phyloP scores from a whole-genome alignment of 768 basidiomycete species.

The Lactarius sanguifluus region DNA sequence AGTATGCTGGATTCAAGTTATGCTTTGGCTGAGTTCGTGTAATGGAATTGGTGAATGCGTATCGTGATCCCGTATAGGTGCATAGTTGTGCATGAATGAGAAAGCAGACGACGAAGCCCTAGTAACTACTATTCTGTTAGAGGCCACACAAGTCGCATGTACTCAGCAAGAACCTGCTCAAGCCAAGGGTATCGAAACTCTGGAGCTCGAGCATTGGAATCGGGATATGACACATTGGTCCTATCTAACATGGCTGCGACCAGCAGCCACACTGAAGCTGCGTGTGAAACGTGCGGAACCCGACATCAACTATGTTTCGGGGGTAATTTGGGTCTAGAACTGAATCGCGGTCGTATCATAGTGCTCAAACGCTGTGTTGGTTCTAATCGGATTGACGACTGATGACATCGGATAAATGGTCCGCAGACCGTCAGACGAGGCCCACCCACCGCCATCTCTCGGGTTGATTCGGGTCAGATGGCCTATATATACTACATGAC shows the following conservation, averaged over 20 bases:
- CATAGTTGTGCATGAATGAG: too few relatives aligned
- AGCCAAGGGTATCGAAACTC: neutral
- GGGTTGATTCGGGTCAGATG: slow-evolving; percentile 1
- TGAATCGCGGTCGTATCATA: neutral
- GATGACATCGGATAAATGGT: slow-evolving; percentile 1
- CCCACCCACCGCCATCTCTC: neutral
- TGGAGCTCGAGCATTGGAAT: neutral
- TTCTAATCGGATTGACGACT: neutral
- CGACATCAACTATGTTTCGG: neutral
- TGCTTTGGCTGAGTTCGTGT: neutral
- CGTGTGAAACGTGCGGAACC: neutral
- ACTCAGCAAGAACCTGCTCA: neutral
- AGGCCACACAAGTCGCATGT: slow-evolving; percentile 1
- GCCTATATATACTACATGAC: neutral
- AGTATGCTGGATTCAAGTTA: neutral
- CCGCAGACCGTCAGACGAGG: neutral
- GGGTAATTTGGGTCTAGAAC: neutral
- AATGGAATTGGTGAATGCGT: neutral
- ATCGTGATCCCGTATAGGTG: neutral
- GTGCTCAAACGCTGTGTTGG: neutral
- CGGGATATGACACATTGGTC: neutral
- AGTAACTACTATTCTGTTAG: too few relatives aligned
- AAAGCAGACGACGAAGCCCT: too few relatives aligned
- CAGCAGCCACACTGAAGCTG: neutral
- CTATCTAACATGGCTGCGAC: neutral